A percentile compares a stretch with the other conserved stretches of the same genome.
phyloP scores from a whole-genome alignment of 345 rosid species.

The Brassica incana region DNA sequence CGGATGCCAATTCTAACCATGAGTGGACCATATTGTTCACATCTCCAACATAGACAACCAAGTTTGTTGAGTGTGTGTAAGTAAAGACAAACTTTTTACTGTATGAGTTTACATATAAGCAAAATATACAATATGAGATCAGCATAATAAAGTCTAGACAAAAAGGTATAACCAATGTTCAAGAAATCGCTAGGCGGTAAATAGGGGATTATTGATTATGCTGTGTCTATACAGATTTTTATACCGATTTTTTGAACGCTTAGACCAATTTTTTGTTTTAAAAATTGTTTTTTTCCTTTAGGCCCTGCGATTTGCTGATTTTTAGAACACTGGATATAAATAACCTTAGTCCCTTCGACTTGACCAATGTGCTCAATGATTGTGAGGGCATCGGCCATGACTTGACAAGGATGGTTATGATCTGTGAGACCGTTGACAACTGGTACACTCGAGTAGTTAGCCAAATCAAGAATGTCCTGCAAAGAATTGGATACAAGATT shows the following conservation, averaged over 20 bases:
- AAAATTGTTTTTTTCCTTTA: too few species aligned
- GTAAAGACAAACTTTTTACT: background rate
- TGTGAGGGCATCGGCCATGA: constrained; percentile 98
- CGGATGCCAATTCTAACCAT: constrained; percentile 87
- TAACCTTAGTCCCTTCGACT: constrained; percentile 81
- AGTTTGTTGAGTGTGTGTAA: constrained; percentile 12
- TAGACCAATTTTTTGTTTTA: too few species aligned
- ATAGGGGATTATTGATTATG: too few species aligned
- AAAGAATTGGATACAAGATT: constrained; percentile 17
- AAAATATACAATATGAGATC: background rate
- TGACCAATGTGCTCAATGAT: constrained; percentile 86
- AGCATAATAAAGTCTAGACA: background rate
- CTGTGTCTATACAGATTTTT: too few species aligned
- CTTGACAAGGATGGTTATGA: constrained; percentile 94
- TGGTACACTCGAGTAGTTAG: constrained; percentile 78
- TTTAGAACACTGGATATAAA: too few species aligned
- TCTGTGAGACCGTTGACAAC: constrained; percentile 92
- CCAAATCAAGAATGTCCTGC: constrained; percentile 91
- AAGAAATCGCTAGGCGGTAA: too few species aligned
- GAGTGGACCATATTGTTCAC: constrained; percentile 96
- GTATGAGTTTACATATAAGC: background rate
- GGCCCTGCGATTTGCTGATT: too few species aligned
- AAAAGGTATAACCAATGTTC: too few species aligned
- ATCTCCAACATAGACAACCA: constrained; percentile 97
- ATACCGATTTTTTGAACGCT: too few species aligned